phyloP scores from a whole-genome alignment of 148 eudicot genomes.

The Bassia scoparia region DNA sequence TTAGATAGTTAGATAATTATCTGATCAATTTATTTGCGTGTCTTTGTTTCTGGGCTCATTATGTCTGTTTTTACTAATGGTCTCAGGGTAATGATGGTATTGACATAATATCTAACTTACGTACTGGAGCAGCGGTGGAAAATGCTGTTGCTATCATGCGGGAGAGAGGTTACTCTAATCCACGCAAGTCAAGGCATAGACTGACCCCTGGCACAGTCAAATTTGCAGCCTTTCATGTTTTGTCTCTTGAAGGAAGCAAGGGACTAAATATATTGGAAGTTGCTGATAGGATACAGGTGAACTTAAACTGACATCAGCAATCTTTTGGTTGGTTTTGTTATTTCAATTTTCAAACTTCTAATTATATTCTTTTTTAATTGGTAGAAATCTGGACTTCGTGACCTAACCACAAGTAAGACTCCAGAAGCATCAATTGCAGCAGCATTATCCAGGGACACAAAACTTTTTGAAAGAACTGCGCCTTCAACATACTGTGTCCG shows the following conservation, averaged over 20 bases:
- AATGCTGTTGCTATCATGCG: conserved; percentile 84
- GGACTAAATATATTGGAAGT: conserved; percentile 83
- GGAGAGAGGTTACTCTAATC: conserved; percentile 73
- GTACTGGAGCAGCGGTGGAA: conserved; percentile 81
- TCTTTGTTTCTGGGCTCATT: background rate
- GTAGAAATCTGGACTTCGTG: conserved; percentile 90
- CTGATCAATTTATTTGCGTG: background rate
- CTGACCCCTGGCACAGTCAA: conserved; percentile 97
- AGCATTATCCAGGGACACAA: conserved; percentile 88
- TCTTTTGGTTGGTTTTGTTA: background rate
- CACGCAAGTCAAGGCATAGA: conserved; percentile 87
- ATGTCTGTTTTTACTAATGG: background rate
- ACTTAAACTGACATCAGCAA: background rate
- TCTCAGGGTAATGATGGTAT: conserved; percentile 70
- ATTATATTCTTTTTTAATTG: conserved; percentile 7
- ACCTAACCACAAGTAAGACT: conserved; percentile 91
- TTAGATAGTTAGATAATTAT: too few relatives aligned
- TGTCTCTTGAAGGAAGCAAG: conserved; percentile 77
- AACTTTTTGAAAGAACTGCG: conserved; percentile 91
- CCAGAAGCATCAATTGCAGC: conserved; percentile 98
- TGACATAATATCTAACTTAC: conserved; percentile 61
- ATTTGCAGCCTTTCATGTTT: conserved; percentile 90
- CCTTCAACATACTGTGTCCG: conserved; percentile 92
- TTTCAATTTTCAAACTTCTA: background rate
- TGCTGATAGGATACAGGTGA: conserved; percentile 90